These are phyloP conservation scores for Hirsutella thompsonii DNA, from an alignment of 2,329 filamentous ascomycete species.

Conservation along the genomic window DNA sequence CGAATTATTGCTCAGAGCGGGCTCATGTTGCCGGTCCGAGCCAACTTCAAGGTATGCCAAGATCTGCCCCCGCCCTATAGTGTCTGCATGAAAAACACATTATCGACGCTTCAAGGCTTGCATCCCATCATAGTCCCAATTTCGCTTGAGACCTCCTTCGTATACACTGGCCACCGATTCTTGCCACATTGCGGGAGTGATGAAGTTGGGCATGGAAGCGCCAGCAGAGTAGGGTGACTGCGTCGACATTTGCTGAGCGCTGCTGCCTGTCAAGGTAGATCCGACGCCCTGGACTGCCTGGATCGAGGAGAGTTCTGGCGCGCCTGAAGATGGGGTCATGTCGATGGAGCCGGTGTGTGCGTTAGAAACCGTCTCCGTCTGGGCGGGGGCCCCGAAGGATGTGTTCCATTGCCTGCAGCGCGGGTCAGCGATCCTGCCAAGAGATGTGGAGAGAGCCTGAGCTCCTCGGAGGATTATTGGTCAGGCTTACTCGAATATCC, in stretches of 20 bases:
- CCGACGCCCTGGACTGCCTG: conserved; percentile 38
- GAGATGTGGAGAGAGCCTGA: background rate
- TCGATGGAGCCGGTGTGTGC: conserved; percentile 38
- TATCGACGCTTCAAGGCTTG: conserved; percentile 18
- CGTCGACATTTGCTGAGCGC: conserved; percentile 32
- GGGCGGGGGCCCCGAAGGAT: conserved; percentile 65
- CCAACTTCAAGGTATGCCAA: too few relatives aligned
- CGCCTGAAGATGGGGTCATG: conserved; percentile 34
- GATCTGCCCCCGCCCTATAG: too few relatives aligned
- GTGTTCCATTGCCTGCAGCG: conserved; percentile 75
- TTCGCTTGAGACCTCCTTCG: conserved; percentile 49
- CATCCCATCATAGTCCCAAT: conserved; percentile 42
- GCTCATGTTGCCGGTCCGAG: too few relatives aligned
- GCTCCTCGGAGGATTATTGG: background rate
- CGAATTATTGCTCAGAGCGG: too few relatives aligned
- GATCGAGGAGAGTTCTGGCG: conserved; percentile 38
- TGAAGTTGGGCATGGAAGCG: conserved; percentile 42
- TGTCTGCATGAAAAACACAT: background rate
- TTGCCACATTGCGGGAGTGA: conserved; percentile 63
- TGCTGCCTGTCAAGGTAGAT: conserved; percentile 25
- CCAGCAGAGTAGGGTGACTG: conserved; percentile 36
- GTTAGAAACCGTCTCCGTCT: conserved; percentile 18
- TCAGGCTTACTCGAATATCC: conserved; percentile 73
- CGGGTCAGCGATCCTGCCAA: background rate
- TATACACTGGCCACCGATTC: conserved; percentile 59